phyloP scores from a whole-genome alignment of 1,284 basidiomycete species.

The Agaricales sp. region DNA sequence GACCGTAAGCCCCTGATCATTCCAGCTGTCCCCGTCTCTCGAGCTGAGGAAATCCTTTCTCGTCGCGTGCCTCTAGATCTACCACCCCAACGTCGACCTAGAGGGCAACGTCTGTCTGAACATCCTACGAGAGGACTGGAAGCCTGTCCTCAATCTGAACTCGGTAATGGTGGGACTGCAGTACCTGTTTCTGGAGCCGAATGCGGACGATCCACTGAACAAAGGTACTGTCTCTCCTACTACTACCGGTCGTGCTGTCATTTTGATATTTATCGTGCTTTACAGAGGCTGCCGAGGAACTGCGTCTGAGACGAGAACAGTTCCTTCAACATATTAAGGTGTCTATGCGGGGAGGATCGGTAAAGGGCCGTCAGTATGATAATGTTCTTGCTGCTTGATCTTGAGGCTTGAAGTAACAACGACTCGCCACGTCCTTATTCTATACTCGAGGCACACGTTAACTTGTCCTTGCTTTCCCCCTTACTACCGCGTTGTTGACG shows the following conservation, averaged over 20 bases:
- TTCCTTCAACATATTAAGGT: slow-evolving; percentile 77
- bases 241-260: slow-evolving; percentile 4
- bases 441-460: too few species aligned
- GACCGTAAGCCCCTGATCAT: slow-evolving; percentile 47
- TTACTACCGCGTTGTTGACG: too few species aligned
- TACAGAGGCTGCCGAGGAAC: slow-evolving; percentile 89
- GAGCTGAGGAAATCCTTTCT: too few species aligned
- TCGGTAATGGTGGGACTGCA: slow-evolving; percentile 97
- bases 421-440: too few species aligned
- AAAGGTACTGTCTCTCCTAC: slow-evolving; percentile 60
- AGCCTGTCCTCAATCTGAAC: slow-evolving; percentile 95
- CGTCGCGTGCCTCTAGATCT: slow-evolving; percentile 55
- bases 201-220: slow-evolving; percentile 97
- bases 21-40: slow-evolving; percentile 2
- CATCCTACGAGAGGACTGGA: slow-evolving; percentile 99
- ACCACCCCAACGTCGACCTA: slow-evolving; percentile 97
- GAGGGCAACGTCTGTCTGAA: slow-evolving; percentile 97
- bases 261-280: slow-evolving; percentile 4
- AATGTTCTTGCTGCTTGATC: slow-evolving; percentile 39
- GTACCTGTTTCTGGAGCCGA: slow-evolving; percentile 97
- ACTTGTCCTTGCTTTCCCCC: too few species aligned
- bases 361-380: slow-evolving; percentile 74
- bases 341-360: slow-evolving; percentile 70
- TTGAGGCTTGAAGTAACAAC: slow-evolving; percentile 22
- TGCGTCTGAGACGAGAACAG: slow-evolving; percentile 73